Base-by-base conservation (phyloP, 768 basidiomycete species). In the Agaricus sinodeliciosus region DNA sequence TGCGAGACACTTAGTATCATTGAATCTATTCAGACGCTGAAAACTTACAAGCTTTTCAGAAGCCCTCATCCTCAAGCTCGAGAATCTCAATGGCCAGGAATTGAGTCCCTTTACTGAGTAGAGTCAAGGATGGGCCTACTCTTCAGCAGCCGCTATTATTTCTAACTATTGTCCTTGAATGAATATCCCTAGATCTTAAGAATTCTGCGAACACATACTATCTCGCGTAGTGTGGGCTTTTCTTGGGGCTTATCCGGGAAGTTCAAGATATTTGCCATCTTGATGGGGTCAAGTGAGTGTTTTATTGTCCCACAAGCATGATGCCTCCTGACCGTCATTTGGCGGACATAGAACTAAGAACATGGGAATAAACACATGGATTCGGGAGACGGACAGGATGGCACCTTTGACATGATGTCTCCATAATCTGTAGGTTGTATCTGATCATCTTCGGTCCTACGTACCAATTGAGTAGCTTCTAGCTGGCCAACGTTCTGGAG, bases 361-460 rank as follows among this genome's bases (percentile, higher is more conserved):
- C 37, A 3, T 42, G 42, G 13, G 28, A 22, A 26, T 18, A n/a
- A 28, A 54, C 40, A 59, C 31, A n/a, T n/a, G 18, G 22, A 26
- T 42, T 27, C 19, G 26, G 5, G 41, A 13, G 2, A 16, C 25
- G 7, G 16, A 19, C 11, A 8, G 27, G 22, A 9, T 49, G 18
- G 34, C 51, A 85, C 90, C 74, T 85, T 90, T 79, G 84, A 88
- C 88, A 91, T 92, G 49, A 90, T 82, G 54, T 93, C 86, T 0
- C 90, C 90, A 57, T 78, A 89, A 50, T 89, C 82, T 1, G 90
- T 91, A 5, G 82, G 81, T 16, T 62, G 67, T 43, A 69, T 61
- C 2, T 76, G 69, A 9, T 61, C 59, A 2, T 69, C 66, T 11
- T 40, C 22, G 39, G 60, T 51, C 25, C 76, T 70, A n/a, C 74